These are phyloP conservation scores for Monosporascus sp. DNA, from an alignment of 2,329 filamentous ascomycete species.

Conservation along the genomic window DNA sequence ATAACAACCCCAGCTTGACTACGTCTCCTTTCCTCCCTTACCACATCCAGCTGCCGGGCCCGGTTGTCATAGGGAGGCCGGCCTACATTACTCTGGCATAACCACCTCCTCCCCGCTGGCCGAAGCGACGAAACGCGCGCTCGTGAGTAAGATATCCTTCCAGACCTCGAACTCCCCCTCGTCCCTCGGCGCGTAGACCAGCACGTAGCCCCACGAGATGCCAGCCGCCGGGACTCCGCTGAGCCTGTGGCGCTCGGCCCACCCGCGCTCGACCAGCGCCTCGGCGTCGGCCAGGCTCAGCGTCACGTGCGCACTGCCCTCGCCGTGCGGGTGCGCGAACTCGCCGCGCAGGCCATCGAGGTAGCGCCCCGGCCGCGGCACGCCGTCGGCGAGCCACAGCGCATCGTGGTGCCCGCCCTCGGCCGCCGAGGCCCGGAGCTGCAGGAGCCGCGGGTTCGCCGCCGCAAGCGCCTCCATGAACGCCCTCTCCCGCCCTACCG, in stretches of 20 bases:
- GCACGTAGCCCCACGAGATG: conserved; percentile 30
- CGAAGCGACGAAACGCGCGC: conserved; percentile 14
- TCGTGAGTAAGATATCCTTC: conserved; percentile 16
- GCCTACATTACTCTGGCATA: conserved; percentile 4
- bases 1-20: no score
- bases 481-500: conserved; percentile 16
- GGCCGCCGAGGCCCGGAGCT: conserved; percentile 21
- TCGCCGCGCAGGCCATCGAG: conserved; percentile 21
- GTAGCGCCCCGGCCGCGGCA: conserved; percentile 1
- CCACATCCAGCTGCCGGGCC: no score
- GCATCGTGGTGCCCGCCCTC: conserved; percentile 28
- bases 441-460: conserved; percentile 25
- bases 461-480: conserved; percentile 17
- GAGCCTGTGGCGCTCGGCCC: conserved; percentile 35
- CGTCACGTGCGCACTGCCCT: conserved; percentile 33
- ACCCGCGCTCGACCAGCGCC: conserved; percentile 28
- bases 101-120: conserved; percentile 14
- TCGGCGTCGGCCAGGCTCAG: conserved; percentile 34
- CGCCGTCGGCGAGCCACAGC: conserved; percentile 17
- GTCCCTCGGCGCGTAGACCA: conserved; percentile 36
- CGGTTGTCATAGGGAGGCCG: no score
- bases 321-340: conserved; percentile 33
- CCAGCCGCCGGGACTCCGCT: conserved; percentile 17
- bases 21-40: no score
- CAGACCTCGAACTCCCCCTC: conserved; percentile 29